A percentile compares a stretch with the other conserved stretches of the same genome.
phyloP scores from a whole-genome alignment of 1,139 yeast genomes.

The Debaryomyces nepalensis region DNA sequence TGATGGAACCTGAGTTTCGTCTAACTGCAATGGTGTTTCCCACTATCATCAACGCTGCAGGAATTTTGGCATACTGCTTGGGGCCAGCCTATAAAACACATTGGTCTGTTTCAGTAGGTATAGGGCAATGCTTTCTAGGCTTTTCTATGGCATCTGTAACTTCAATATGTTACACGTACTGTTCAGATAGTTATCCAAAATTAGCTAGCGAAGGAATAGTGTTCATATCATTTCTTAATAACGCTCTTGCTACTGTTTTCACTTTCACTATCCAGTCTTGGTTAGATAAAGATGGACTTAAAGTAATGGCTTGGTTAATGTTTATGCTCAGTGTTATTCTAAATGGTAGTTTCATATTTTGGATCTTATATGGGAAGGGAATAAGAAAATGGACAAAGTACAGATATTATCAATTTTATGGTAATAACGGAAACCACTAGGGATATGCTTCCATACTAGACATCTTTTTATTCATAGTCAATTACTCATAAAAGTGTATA shows the following conservation, averaged over 20 bases:
- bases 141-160: slow-evolving; percentile 63
- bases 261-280: slow-evolving; percentile 54
- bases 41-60: slow-evolving; percentile 44
- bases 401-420: neutral
- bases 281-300: slow-evolving; percentile 43
- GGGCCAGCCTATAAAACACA: slow-evolving; percentile 34
- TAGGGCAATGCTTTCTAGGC: slow-evolving; percentile 59
- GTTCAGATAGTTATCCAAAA: slow-evolving; percentile 61
- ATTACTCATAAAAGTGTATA: no score
- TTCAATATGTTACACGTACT: slow-evolving; percentile 57
- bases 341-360: slow-evolving; percentile 43
- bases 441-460: no score
- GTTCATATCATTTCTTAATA: slow-evolving; percentile 50
- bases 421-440: no score
- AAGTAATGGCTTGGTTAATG: slow-evolving; percentile 49
- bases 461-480: no score
- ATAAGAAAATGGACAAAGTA: slow-evolving; percentile 32
- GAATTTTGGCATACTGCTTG: slow-evolving; percentile 43
- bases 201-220: slow-evolving; percentile 61
- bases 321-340: slow-evolving; percentile 49
- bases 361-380: slow-evolving; percentile 45
- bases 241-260: slow-evolving; percentile 52
- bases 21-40: slow-evolving; percentile 45
- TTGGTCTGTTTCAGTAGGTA: slow-evolving; percentile 57
- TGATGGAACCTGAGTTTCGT: slow-evolving; percentile 48